Base-by-base conservation (phyloP, 2,329 filamentous ascomycete species). In the Penicillium sclerotigenum region DNA sequence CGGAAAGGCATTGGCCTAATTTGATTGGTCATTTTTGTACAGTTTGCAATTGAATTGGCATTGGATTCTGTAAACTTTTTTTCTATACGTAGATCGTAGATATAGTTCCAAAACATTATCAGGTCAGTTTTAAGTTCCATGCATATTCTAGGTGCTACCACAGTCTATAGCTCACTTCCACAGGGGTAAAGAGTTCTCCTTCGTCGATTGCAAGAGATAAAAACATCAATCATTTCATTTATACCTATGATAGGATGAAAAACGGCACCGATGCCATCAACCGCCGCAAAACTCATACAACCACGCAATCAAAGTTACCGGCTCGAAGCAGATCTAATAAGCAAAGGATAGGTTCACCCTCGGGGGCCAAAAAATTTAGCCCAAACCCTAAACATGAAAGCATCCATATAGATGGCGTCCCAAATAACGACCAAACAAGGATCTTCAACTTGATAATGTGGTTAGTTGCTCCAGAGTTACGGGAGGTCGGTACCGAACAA, bases 21-120 rank as follows among this genome's bases (percentile, higher is more conserved):
- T 56, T 55, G 43, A 45, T 42, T 59, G 28, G 57, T 18, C 20
- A 34, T 47, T 50, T 57, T 51, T 64, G 59, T 61, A 64, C 50
- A 64, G 59, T 48, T 45, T 34, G 53, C 54, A 31, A 56, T 59
- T 47, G 31, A 53, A 42, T 47, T 43, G 49, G 10, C 14, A 28
- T 53, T 53, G 10, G 10, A 28, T 53, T 53, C 42, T 53, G 29
- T 56, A 26, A 28, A 53, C 18, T 26, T 24, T 4, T 36, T 34
- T 18, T 37, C 4, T 10, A 20, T n/a, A 3, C 26, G 4, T 8
- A 20, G 1, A 14, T 22, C 8, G 26, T 31, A n/a, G n/a, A n/a
- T n/a, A n/a, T n/a, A n/a, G n/a, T n/a, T n/a, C n/a, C n/a, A n/a
- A n/a, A n/a, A n/a, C n/a, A n/a, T n/a, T n/a, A 11, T 18, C n/a